A percentile compares a stretch with the other conserved stretches of the same genome.
These are phyloP conservation scores for Boletellus deceptivus DNA, from an alignment of 1,284 basidiomycete species.

Conservation along the genomic window DNA sequence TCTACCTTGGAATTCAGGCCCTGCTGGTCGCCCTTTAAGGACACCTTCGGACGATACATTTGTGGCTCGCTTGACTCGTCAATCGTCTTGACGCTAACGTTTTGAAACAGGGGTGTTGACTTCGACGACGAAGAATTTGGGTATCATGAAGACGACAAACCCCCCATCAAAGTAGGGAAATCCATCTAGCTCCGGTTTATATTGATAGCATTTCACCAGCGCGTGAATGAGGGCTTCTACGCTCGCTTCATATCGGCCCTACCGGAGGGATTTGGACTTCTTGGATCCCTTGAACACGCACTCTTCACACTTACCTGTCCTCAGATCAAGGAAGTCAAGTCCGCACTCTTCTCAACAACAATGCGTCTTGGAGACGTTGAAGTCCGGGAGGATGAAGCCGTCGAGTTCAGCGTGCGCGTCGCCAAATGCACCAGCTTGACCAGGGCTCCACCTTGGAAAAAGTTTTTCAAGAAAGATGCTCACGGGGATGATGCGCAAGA, in stretches of 20 bases:
- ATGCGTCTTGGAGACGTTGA: slow-evolving; percentile 77
- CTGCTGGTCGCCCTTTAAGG: not conserved
- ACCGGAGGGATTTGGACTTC: slow-evolving; percentile 43
- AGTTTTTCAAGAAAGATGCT: slow-evolving; percentile 50
- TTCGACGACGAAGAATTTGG: slow-evolving; percentile 76
- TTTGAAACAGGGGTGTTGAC: slow-evolving; percentile 65
- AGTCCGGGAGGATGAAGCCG: slow-evolving; percentile 60
- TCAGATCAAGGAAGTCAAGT: slow-evolving; percentile 66
- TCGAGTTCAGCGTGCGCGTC: slow-evolving; percentile 75
- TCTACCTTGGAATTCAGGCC: not conserved
- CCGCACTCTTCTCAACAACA: slow-evolving; percentile 57
- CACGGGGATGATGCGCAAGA: slow-evolving; percentile 28
- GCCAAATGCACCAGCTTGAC: slow-evolving; percentile 82
- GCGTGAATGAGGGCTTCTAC: slow-evolving; percentile 79
- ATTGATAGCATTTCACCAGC: slow-evolving; percentile 39
- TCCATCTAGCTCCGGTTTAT: not conserved
- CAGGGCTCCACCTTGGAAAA: slow-evolving; percentile 79
- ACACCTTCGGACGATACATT: too few relatives aligned
- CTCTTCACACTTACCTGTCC: slow-evolving; percentile 69
- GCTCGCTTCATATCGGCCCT: slow-evolving; percentile 48
- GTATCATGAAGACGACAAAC: slow-evolving; percentile 68
- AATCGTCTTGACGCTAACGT: slow-evolving; percentile 8
- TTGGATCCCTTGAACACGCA: slow-evolving; percentile 74
- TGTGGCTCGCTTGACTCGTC: not conserved
- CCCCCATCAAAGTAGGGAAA: slow-evolving; percentile 59